phyloP scores from a whole-genome alignment of 2,329 filamentous ascomycete species.

The Pseudogymnoascus sp. region DNA sequence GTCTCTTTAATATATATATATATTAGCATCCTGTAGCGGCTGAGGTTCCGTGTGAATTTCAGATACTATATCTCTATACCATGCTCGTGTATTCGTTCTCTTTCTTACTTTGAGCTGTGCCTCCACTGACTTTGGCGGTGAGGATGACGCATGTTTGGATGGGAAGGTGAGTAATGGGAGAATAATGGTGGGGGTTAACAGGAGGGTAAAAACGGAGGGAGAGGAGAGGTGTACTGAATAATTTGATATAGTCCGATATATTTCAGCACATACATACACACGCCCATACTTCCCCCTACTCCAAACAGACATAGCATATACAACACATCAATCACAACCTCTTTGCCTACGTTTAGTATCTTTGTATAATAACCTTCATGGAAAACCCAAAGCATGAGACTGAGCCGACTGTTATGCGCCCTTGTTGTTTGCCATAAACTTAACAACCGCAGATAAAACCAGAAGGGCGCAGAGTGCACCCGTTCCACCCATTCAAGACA shows the following conservation, averaged over 20 bases:
- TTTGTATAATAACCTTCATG: neutral
- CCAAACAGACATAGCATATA: neutral
- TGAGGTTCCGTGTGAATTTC: no score
- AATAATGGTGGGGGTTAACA: neutral
- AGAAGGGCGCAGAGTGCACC: neutral
- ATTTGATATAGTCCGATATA: neutral
- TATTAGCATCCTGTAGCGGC: no score
- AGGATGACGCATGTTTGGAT: no score
- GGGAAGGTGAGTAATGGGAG: no score
- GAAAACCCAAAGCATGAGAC: neutral
- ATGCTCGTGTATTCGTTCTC: no score
- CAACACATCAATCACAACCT: neutral
- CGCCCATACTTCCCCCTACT: neutral
- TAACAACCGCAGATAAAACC: neutral
- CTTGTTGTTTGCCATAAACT: neutral
- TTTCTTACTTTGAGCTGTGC: no score
- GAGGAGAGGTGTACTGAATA: neutral
- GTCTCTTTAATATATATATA: no score
- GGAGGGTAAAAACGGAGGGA: neutral
- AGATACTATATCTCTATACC: no score
- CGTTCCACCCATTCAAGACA: neutral
- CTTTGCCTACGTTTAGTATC: neutral
- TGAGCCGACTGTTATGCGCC: neutral
- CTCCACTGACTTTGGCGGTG: no score
- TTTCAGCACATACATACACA: neutral